Evolutionary conservation across 768 basidiomycete genomes (phyloP), one percentile per base, ranked within the genome.

Genomic region (Amanita phalloides): DNA sequence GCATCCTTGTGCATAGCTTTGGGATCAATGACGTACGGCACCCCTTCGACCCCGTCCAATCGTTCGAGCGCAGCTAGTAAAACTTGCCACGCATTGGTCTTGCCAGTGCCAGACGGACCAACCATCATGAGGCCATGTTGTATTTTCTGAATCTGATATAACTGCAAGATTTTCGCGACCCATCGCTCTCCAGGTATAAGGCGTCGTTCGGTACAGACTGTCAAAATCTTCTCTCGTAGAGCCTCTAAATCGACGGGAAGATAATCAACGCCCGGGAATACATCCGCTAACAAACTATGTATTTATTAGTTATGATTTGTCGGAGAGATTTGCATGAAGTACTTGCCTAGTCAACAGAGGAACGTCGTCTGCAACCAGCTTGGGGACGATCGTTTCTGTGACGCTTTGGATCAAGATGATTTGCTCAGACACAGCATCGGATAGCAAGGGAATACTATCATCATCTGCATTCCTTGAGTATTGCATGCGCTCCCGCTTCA

Each of bases 51-150:
- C 26, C 92, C 94, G 64, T 97, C 94, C 25, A 97, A 72, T 10
- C 90, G 77, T 64, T 96, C 90, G 46, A 98, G 73, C 1, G 96
- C 95, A 6, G 84, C 79, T 25, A 99, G 76, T 3, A 99, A 75
- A 39, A 97, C 90, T 60, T 86, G 86, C 96, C 96, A 98, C 0
- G 96, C 94, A 57, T 93, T 89, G 1, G 89, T 95, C 69, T 99
- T 99, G 28, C 96, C 96, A 45, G 80, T 92, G 25, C 95, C 96
- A 9, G 96, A 97, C 1, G 96, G 86, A 1, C 96, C 95, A 26
- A 99, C 96, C 92, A 99, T 96, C 96, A 99, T 98, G 38, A 99
- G 74, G 68, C 96, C 96, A 66, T 99, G 96, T 59, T 98, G 95
- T 56, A 98, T 99, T 71, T 93, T 97, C 70, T 99, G 96, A 54